A percentile compares a stretch with the other conserved stretches of the same genome.
Conservation (phyloP, 352 stramenopile species). For the Pythium periplocum region DNA sequence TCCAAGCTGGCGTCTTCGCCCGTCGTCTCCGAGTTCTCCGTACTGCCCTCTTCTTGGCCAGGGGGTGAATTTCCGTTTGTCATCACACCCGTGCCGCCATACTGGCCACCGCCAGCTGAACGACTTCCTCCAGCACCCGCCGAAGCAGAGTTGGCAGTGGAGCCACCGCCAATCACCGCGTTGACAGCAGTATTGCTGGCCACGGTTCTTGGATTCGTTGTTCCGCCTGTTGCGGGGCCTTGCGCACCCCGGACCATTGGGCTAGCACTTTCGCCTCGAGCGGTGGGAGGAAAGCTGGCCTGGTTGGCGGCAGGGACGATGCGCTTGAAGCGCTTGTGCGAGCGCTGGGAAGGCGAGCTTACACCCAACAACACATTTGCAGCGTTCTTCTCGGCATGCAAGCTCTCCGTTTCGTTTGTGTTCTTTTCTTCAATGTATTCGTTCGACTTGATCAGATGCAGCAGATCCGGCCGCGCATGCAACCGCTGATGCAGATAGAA, state of each 20-base stretch:
- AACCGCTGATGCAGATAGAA: slow-evolving; percentile 78
- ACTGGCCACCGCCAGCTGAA: too few species aligned
- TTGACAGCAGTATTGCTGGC: background rate
- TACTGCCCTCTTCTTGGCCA: slow-evolving; percentile 34
- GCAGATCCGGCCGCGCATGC: slow-evolving; percentile 59
- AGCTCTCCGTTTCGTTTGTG: slow-evolving; percentile 41
- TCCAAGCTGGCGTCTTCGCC: slow-evolving; percentile 51
- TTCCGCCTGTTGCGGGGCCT: too few species aligned
- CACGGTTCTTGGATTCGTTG: too few species aligned
- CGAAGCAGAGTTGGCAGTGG: slow-evolving; percentile 10
- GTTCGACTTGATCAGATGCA: slow-evolving; percentile 80
- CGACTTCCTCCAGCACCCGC: background rate
- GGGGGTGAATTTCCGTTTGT: too few species aligned
- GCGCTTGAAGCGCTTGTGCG: slow-evolving; percentile 68
- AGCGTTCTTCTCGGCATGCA: slow-evolving; percentile 11
- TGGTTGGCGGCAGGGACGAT: slow-evolving; percentile 19
- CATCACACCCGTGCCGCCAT: too few species aligned
- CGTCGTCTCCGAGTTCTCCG: slow-evolving; percentile 78
- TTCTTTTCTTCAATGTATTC: slow-evolving; percentile 79
- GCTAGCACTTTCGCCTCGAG: too few species aligned
- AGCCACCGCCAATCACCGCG: background rate
- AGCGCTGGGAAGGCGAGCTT: slow-evolving; percentile 22
- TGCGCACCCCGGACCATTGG: too few species aligned
- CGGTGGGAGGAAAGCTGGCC: too few species aligned
- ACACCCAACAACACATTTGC: slow-evolving; percentile 25